These are phyloP conservation scores for Cucumis cinereus DNA, from an alignment of 306 rosid genomes.

Conservation along the genomic window DNA sequence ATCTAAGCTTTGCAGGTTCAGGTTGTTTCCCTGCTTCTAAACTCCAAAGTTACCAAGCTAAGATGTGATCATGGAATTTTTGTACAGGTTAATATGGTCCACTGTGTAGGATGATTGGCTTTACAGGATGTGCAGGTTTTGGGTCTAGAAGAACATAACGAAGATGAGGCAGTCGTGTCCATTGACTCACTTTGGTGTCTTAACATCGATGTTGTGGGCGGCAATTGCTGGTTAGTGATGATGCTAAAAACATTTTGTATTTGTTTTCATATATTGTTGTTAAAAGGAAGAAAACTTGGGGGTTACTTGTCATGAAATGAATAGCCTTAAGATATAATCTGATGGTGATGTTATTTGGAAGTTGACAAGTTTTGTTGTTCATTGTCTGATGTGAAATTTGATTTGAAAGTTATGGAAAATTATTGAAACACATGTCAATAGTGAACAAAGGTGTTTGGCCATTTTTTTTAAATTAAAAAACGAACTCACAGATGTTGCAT, in stretches of 20 bases:
- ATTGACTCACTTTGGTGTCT: not conserved
- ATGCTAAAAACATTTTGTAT: not conserved
- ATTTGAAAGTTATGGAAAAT: too few species aligned
- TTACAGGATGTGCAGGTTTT: not conserved
- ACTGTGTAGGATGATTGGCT: not conserved
- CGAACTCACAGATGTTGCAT: too few species aligned
- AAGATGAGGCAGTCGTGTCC: not conserved
- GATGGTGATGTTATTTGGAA: too few species aligned
- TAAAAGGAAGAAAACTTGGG: not conserved
- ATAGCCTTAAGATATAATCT: too few species aligned
- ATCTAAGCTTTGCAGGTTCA: not conserved
- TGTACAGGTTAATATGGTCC: not conserved
- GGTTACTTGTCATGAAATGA: not conserved
- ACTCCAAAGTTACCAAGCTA: not conserved
- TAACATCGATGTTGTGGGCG: not conserved
- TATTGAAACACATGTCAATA: too few species aligned
- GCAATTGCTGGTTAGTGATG: not conserved
- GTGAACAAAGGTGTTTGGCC: too few species aligned
- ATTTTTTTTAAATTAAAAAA: too few species aligned
- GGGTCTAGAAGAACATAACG: not conserved
- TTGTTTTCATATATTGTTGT: not conserved
- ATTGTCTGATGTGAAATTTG: too few species aligned
- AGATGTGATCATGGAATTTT: not conserved
- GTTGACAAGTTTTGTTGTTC: too few species aligned
- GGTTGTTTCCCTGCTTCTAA: not conserved